Base-by-base conservation (phyloP, 1,139 yeast genomes). In the Dujonia santamariae region DNA sequence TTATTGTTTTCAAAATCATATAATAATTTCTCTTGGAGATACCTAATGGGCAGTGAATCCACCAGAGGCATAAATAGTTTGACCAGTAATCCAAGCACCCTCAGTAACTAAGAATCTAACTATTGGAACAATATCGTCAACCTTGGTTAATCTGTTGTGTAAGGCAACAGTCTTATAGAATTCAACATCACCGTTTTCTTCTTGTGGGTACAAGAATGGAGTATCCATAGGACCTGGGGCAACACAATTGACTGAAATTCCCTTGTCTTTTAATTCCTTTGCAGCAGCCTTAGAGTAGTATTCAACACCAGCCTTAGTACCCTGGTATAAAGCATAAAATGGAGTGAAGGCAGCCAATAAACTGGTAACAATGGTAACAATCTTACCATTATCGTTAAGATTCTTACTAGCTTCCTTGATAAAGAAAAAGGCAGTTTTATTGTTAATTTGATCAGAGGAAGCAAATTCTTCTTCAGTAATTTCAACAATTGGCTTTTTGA, bases 181-280 rank as follows among this genome's bases (percentile, higher is more conserved):
- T 23, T 61, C 79, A 35, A 78, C 67, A 40, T 74, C 71, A 17
- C 67, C 75, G 19, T 64, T 56, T 17, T 67, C 61, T 54, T 80
- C 85, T 55, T 76, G 81, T 16, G 76, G 75, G 46, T 78, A 78
- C 52, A 79, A 70, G 60, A 79, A 79, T 37, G 84, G 83, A 17
- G 85, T 79, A 48, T 78, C 84, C 83, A 79, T 79, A 30, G 85
- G 85, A 31, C 85, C 85, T 32, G 85, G 85, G 3, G 84, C 82
- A 39, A 79, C 75, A 47, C 72, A 65, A 47, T 74, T 77, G 46
- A 74, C 80, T 8, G 76, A 63, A 40, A 79, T 72, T 8, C 68
- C 65, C 45, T 61, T 68, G 16, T 60, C 53, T 19, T 58, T 61
- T 40, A 75, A 63, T 50, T 79, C 85, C 54, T 78, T 76, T 12